phyloP scores from a whole-genome alignment of 176 grass and related monocot genomes.

The Oryza longistaminata region DNA sequence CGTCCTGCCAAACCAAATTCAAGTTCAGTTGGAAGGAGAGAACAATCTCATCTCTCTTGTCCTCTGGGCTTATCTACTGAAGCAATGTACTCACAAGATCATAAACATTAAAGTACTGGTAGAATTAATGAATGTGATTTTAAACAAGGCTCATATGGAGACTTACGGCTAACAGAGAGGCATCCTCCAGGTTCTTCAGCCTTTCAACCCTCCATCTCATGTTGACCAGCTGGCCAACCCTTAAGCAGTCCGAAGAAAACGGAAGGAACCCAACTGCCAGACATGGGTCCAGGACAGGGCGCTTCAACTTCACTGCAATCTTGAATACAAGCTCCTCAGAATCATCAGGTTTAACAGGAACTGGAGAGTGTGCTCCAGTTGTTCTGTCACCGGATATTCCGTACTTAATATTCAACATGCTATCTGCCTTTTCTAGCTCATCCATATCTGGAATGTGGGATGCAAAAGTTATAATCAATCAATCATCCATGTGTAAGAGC shows the following conservation, averaged over 20 bases:
- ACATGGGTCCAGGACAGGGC: conserved; percentile 90
- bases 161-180: conserved; percentile 67
- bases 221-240: conserved; percentile 90
- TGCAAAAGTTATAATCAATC: neutral
- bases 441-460: conserved; percentile 51
- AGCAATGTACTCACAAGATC: neutral
- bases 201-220: conserved; percentile 97
- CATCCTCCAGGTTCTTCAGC: conserved; percentile 60
- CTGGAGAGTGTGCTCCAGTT: conserved; percentile 78
- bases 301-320: conserved; percentile 67
- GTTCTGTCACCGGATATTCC: conserved; percentile 81
- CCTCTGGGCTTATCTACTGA: neutral
- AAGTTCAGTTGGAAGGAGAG: conserved; percentile 6
- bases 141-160: conserved; percentile 18
- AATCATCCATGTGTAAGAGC: conserved; percentile 10
- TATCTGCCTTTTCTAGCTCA: conserved; percentile 58
- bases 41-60: neutral
- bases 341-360: conserved; percentile 41
- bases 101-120: neutral
- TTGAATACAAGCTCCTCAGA: conserved; percentile 72
- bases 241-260: conserved; percentile 81
- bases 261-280: conserved; percentile 97
- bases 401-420: conserved; percentile 81
- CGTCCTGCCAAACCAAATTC: conserved; percentile 56
- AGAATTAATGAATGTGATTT: neutral